phyloP scores from a whole-genome alignment of 192 early-diverging fungal species.

The Mortierella antarctica region DNA sequence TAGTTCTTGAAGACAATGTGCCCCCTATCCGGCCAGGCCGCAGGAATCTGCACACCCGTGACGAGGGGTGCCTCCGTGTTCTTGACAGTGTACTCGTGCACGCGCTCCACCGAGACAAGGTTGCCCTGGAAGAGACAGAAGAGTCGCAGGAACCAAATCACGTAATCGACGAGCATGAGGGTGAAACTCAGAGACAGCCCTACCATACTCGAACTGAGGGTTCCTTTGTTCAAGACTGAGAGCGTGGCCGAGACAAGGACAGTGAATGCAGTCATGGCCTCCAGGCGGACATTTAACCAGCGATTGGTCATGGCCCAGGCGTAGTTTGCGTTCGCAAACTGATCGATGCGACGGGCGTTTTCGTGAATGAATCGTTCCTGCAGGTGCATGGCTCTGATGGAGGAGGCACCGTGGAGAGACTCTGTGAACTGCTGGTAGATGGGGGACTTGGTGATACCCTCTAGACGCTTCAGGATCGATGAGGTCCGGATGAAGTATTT shows the following conservation, averaged over 20 bases:
- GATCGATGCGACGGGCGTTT: background rate
- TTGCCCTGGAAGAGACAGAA: conserved; percentile 79
- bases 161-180: no score
- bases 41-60: conserved; percentile 24
- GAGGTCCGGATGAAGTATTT: conserved; percentile 74
- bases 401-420: conserved; percentile 65
- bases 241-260: conserved; percentile 67
- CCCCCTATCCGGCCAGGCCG: conserved; percentile 65
- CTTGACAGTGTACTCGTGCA: conserved; percentile 82
- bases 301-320: conserved; percentile 64
- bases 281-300: conserved; percentile 75
- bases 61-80: conserved; percentile 81
- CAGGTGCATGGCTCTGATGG: conserved; percentile 72
- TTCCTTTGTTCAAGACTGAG: conserved; percentile 52
- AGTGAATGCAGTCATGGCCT: conserved; percentile 72
- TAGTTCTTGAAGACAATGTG: conserved; percentile 61
- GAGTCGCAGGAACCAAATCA: conserved; percentile 28
- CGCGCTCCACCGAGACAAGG: conserved; percentile 83
- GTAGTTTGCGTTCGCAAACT: conserved; percentile 13
- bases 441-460: conserved; percentile 80
- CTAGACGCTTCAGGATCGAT: conserved; percentile 83
- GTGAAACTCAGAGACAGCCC: conserved; percentile 75
- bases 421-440: conserved; percentile 79
- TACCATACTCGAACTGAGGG: conserved; percentile 74
- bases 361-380: background rate